Base-by-base conservation (phyloP, 148 eudicot species). In the Nepenthes mirabilis region DNA sequence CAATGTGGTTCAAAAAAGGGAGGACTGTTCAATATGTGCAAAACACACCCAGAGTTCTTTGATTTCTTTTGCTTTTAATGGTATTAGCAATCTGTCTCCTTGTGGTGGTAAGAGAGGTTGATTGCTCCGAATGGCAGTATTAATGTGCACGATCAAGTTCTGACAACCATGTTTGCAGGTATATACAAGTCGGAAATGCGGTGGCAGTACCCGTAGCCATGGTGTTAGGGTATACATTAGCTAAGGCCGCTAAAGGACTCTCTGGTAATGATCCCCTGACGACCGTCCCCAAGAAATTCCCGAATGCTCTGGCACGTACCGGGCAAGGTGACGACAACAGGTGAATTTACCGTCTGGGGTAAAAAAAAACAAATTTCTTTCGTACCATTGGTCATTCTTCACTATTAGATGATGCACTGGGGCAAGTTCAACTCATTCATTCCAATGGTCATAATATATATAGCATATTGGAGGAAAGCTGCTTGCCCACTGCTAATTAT, bases 171-270 rank as follows among this genome's bases (percentile, higher is more conserved):
- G 0, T 13, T 14, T 70, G 43, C 70, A 80, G 84, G 71, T 81
- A 81, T 12, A 77, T 72, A 11, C 85, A 77, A 69, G 73, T 81
- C n/a, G 85, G 82, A 1, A 81, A 81, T 62, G 85, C 85, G 0
- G 82, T 80, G 12, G 81, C 82, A n/a, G 59, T 81, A 23, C 78
- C 82, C 0, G 85, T 81, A 1, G 80, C 73, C 8, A 62, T 69
- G 3, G 76, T 75, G n/a, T 67, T 81, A 51, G 85, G 85, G 14
- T 66, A 63, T n/a, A 9, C 69, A 2, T 57, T 74, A 9, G 82
- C 70, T 10, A 61, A 61, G 53, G 80, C 82, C 6, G 61, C 33
- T 23, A 59, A 65, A 54, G 74, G 82, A 1, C 61, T 68, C 33
- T 57, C 53, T 13, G 73, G 52, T 37, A 67, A 61, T n/a, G 60